Evolutionary conservation across 441 rosid genomes (phyloP), one percentile per base, ranked within the genome.

Genomic region (Omphalea diandra): DNA sequence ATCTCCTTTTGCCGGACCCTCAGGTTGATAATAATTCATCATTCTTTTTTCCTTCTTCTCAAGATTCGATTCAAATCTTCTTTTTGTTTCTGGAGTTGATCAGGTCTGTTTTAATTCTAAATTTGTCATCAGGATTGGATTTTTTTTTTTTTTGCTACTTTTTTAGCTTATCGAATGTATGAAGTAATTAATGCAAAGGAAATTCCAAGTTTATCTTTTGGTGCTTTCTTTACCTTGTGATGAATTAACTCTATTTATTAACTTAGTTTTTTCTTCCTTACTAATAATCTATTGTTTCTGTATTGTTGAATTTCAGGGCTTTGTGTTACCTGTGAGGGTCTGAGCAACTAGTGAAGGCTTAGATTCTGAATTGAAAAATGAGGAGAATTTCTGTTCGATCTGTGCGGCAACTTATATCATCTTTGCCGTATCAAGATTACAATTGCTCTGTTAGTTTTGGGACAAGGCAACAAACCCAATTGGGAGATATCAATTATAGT

Each of bases 371-470:
- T 31, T 79, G 17, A 54, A 63, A 17, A 69, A 93, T 93, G 98
- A 88, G 88, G 79, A 83, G 81, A 50, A 20, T 81, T n/a, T n/a
- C n/a, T 70, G 35, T 80, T 80, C 76, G 87, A 73, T 73, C 84
- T 14, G 64, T 83, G 40, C 69, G 82, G 60, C 73, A 76, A 27
- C 33, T 84, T 80, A 81, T 75, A 83, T 78, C 85, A 69, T 84
- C 72, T 75, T 41, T 79, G 22, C 75, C 72, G 63, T 76, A 71
- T 72, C 81, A 75, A 67, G 75, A 73, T 56, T 70, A 53, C 63
- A 22, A 40, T 59, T 73, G 38, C 55, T 77, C 81, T 14, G 64
- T 72, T 79, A 44, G 71, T 68, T 72, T 65, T 76, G 49, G 73
- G 1, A 82, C 69, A 65, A 76, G 78, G 12, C 57, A 60, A 52